Percentiles rank a stretch among this genome's conserved stretches.
phyloP scores from a whole-genome alignment of 2,329 filamentous ascomycete genomes.

The Fusarium napiforme region DNA sequence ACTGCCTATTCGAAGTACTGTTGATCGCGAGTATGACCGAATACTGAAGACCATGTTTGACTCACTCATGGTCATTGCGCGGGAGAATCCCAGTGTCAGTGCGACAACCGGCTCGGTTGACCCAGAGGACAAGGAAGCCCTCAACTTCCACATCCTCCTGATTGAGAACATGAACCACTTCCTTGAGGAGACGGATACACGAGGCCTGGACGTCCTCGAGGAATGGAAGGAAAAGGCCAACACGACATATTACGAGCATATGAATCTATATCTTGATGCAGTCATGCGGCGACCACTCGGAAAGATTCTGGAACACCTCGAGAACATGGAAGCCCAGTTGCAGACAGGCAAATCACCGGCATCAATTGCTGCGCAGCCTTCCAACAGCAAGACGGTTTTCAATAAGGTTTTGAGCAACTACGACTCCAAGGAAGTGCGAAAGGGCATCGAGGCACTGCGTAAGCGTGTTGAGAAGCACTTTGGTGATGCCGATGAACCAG shows the following conservation, averaged over 20 bases:
- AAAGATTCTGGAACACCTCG: slow-evolving; percentile 90
- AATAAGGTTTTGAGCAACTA: slow-evolving; percentile 86
- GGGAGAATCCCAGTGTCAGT: slow-evolving; percentile 68
- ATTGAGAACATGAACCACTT: slow-evolving; percentile 99
- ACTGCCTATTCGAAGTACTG: slow-evolving; percentile 75
- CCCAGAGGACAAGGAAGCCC: slow-evolving; percentile 91
- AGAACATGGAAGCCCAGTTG: slow-evolving; percentile 82
- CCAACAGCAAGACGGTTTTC: slow-evolving; percentile 83
- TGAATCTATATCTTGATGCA: slow-evolving; percentile 85
- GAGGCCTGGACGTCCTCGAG: slow-evolving; percentile 78
- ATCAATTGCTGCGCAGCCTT: slow-evolving; percentile 80
- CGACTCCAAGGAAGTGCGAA: slow-evolving; percentile 85
- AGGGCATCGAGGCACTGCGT: slow-evolving; percentile 88
- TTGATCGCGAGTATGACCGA: slow-evolving; percentile 88
- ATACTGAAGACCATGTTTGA: slow-evolving; percentile 98
- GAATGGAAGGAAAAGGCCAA: slow-evolving; percentile 84
- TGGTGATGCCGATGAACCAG: slow-evolving; percentile 84
- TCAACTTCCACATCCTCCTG: slow-evolving; percentile 96
- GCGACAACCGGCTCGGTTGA: slow-evolving; percentile 59
- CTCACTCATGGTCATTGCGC: slow-evolving; percentile 91
- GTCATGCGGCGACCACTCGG: slow-evolving; percentile 91
- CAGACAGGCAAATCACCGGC: slow-evolving; percentile 68
- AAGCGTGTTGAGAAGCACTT: slow-evolving; percentile 98
- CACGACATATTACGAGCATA: slow-evolving; percentile 84
- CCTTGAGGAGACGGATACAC: slow-evolving; percentile 86